Evolutionary conservation across 192 early-diverging fungal genomes (phyloP).

Genomic region (Coemansia sp.): DNA sequence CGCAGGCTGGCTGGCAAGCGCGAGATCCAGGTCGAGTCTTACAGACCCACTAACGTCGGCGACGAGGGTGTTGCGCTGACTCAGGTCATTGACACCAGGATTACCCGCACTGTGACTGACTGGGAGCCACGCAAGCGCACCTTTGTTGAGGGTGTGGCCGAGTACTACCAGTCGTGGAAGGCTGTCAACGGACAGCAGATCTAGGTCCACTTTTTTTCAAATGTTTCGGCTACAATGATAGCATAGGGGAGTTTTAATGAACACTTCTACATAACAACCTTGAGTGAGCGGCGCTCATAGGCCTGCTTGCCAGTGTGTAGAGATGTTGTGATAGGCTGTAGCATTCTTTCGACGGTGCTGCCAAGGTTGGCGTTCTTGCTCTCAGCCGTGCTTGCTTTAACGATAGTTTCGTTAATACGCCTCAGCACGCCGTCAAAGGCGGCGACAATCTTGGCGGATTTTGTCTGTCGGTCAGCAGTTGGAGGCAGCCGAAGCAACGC

Average conservation of each 20-base stretch:
- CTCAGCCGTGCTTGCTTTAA: slow-evolving; percentile 23
- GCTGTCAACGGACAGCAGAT: not conserved
- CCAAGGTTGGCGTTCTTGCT: slow-evolving; percentile 34
- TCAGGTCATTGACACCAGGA: slow-evolving; percentile 11
- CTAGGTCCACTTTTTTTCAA: not conserved
- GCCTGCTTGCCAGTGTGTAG: slow-evolving; percentile 24
- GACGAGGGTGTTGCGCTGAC: slow-evolving; percentile 3
- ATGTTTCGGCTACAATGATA: not conserved
- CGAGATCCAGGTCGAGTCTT: slow-evolving; percentile 4
- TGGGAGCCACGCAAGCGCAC: slow-evolving; percentile 19
- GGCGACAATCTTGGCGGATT: slow-evolving; percentile 40
- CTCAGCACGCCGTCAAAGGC: slow-evolving; percentile 31
- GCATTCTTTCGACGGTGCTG: slow-evolving; percentile 38
- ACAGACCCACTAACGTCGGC: not conserved
- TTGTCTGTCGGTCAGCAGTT: slow-evolving; percentile 29
- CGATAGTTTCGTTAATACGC: slow-evolving; percentile 36
- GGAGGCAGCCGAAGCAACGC: slow-evolving; percentile 34
- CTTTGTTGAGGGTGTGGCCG: slow-evolving; percentile 7
- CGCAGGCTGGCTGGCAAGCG: not conserved
- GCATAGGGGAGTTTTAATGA: not conserved
- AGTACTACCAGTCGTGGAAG: slow-evolving; percentile 14
- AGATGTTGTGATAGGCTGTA: slow-evolving; percentile 44
- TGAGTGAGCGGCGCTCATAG: slow-evolving; percentile 11
- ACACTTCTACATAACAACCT: not conserved
- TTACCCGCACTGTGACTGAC: not conserved